Percentiles rank a stretch among this genome's conserved stretches.
These are phyloP conservation scores for Nicotiana otophora DNA, from an alignment of 257 asterid species.

Conservation along the genomic window DNA sequence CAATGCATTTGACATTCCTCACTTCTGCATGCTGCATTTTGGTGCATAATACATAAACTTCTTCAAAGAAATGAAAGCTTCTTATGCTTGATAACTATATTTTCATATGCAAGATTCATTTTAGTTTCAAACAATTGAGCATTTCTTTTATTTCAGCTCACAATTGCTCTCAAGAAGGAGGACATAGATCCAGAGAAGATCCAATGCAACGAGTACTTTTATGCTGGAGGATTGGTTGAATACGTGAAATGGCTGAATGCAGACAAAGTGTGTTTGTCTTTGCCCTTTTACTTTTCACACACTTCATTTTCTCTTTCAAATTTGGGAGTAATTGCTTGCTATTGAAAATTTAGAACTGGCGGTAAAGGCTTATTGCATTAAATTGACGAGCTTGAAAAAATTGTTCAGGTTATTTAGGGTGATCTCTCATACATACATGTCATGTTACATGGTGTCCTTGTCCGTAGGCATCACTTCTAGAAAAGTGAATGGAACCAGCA, in stretches of 20 bases:
- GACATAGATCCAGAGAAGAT: slow-evolving; percentile 56
- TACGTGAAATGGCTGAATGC: slow-evolving; percentile 89
- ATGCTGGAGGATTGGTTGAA: slow-evolving; percentile 92
- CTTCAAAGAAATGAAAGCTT: slow-evolving; percentile 3
- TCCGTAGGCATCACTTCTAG: neutral
- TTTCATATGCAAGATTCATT: slow-evolving; percentile 8
- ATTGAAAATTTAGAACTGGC: neutral
- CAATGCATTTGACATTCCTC: neutral
- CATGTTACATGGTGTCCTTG: neutral
- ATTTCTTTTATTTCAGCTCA: slow-evolving; percentile 39
- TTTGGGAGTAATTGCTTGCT: neutral
- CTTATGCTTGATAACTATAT: neutral
- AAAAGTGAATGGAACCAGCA: neutral
- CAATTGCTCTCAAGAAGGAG: slow-evolving; percentile 62
- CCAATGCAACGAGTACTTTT: slow-evolving; percentile 56
- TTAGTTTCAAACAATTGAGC: neutral
- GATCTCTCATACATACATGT: neutral
- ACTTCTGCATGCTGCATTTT: neutral
- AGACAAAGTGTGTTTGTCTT: slow-evolving; percentile 63
- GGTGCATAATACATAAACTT: slow-evolving; percentile 1
- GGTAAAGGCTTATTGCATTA: neutral
- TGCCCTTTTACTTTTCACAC: neutral
- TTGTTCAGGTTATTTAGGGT: neutral
- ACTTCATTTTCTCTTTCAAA: neutral
- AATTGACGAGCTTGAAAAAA: neutral